Conservation (phyloP, 169 alveolate genomes). For the Cryptosporidium ryanae region DNA sequence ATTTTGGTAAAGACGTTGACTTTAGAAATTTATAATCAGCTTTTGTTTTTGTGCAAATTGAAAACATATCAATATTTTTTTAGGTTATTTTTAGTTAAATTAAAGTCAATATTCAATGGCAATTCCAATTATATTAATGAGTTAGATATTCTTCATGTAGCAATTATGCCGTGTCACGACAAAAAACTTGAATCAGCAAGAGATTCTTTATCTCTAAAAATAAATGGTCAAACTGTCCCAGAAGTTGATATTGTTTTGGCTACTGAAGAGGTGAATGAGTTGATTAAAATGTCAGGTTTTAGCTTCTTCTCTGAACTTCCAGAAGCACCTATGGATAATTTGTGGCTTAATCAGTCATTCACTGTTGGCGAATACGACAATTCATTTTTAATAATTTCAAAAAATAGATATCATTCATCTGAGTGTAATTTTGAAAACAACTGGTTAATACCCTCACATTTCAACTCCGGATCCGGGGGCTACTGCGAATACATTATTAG, state of each 20-base stretch:
- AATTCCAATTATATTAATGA: slow-evolving; percentile 22
- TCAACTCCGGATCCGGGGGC: slow-evolving; percentile 82
- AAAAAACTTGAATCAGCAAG: slow-evolving; percentile 92
- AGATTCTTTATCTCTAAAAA: slow-evolving; percentile 10
- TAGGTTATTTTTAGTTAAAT: neutral
- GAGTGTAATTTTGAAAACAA: neutral
- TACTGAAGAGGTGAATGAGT: slow-evolving; percentile 30
- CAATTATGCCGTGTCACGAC: slow-evolving; percentile 93
- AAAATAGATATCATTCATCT: neutral
- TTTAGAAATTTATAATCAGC: slow-evolving; percentile 43
- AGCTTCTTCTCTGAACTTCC: slow-evolving; percentile 45
- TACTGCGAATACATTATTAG: slow-evolving; percentile 83
- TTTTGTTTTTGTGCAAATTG: slow-evolving; percentile 29
- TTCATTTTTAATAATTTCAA: neutral
- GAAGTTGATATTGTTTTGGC: slow-evolving; percentile 74
- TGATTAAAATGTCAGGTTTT: slow-evolving; percentile 34
- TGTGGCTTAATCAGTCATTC: slow-evolving; percentile 58
- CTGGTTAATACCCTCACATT: slow-evolving; percentile 71
- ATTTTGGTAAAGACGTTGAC: slow-evolving; percentile 80
- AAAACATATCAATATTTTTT: neutral
- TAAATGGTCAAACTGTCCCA: slow-evolving; percentile 16
- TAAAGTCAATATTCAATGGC: neutral
- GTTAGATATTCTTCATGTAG: slow-evolving; percentile 81
- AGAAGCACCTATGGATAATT: slow-evolving; percentile 39
- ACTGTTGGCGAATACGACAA: neutral